Percentiles rank a stretch among this genome's conserved stretches.
phyloP scores from a whole-genome alignment of 176 grass and related monocot genomes.

The Musa acuminata region DNA sequence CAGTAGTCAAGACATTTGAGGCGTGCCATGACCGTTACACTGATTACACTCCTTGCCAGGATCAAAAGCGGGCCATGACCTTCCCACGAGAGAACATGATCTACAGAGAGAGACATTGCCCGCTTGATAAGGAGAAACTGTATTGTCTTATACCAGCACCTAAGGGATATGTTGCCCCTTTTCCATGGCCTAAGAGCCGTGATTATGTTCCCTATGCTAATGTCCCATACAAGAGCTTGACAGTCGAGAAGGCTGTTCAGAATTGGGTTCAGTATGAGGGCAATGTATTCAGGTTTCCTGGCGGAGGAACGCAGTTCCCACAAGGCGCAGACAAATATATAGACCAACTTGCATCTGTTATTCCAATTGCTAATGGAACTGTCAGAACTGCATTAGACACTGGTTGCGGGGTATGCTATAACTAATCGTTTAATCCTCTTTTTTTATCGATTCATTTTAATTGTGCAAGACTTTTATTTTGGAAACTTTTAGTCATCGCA shows the following conservation, averaged over 20 bases:
- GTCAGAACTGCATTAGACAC: constrained; percentile 87
- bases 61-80: constrained; percentile 75
- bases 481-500: no score
- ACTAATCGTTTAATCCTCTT: background rate
- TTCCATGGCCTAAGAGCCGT: constrained; percentile 81
- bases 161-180: constrained; percentile 62
- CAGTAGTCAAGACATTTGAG: constrained; percentile 19
- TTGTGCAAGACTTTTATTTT: no score
- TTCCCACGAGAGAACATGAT: constrained; percentile 76
- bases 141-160: constrained; percentile 71
- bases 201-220: constrained; percentile 79
- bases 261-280: constrained; percentile 89
- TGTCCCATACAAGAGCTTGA: constrained; percentile 91
- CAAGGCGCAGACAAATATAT: constrained; percentile 76
- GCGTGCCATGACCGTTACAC: constrained; percentile 48
- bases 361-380: constrained; percentile 52
- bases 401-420: constrained; percentile 59
- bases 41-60: constrained; percentile 89
- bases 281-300: constrained; percentile 62
- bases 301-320: constrained; percentile 86
- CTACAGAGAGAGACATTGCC: constrained; percentile 89
- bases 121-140: constrained; percentile 47
- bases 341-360: constrained; percentile 52
- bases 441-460: background rate
- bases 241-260: constrained; percentile 91